Conservation (phyloP, 1,284 basidiomycete species). For the Nidula niveotomentosa region DNA sequence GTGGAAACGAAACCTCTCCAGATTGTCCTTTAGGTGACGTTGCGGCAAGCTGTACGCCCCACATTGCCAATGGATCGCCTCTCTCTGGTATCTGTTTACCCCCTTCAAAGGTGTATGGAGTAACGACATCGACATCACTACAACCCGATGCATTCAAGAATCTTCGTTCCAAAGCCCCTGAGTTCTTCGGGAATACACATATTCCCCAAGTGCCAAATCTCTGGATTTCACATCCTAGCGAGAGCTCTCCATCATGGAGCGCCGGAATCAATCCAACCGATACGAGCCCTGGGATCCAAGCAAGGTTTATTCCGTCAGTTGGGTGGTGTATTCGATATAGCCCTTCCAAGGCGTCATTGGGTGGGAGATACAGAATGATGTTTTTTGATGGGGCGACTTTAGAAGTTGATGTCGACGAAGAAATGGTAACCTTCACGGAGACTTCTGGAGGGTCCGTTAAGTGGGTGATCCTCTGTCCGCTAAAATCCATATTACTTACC, state of each 20-base stretch:
- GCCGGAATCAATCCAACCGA: neutral
- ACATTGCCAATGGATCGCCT: slow-evolving; percentile 8
- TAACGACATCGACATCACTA: too few relatives aligned
- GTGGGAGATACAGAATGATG: slow-evolving; percentile 41
- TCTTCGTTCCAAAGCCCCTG: too few relatives aligned
- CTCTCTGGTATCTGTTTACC: slow-evolving; percentile 19
- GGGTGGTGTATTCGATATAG: slow-evolving; percentile 41
- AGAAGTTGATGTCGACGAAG: slow-evolving; percentile 42
- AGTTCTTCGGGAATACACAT: too few relatives aligned
- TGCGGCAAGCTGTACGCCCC: slow-evolving; percentile 1
- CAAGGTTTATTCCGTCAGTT: slow-evolving; percentile 36
- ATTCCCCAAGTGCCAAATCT: too few relatives aligned
- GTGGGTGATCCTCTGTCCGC: too few relatives aligned
- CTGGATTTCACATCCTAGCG: neutral
- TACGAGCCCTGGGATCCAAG: slow-evolving; percentile 9
- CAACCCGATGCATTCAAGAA: too few relatives aligned
- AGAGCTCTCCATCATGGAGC: neutral
- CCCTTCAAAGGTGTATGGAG: slow-evolving; percentile 17
- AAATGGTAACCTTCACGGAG: slow-evolving; percentile 32
- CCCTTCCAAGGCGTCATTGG: slow-evolving; percentile 32
- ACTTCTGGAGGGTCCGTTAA: too few relatives aligned
- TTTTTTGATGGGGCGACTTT: slow-evolving; percentile 42
- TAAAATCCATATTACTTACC: too few relatives aligned
- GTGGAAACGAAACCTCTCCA: neutral
- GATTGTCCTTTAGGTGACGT: neutral